phyloP scores from a whole-genome alignment of 768 basidiomycete species.

The Ramaria sp. region DNA sequence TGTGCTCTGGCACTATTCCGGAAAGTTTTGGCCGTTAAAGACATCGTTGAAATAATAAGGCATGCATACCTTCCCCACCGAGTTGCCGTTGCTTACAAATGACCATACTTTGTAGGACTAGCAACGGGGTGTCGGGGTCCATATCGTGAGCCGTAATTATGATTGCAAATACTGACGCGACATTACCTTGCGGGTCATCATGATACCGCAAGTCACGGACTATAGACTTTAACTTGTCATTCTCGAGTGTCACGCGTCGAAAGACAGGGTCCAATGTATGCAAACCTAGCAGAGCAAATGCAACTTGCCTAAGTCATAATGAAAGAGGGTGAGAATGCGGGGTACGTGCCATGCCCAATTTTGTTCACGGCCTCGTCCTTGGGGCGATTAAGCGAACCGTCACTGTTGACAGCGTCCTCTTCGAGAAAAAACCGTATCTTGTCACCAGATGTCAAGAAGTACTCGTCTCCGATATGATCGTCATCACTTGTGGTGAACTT shows the following conservation, averaged over 20 bases:
- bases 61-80: conserved; percentile 70
- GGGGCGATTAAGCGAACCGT: conserved; percentile 59
- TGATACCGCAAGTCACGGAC: conserved; percentile 77
- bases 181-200: conserved; percentile 68
- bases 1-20: conserved; percentile 71
- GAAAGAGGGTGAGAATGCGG: background rate
- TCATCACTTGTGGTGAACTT: conserved; percentile 74
- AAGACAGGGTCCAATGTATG: conserved; percentile 82
- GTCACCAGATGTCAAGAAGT: conserved; percentile 86
- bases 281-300: conserved; percentile 37
- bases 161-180: background rate
- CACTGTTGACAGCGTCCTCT: conserved; percentile 63
- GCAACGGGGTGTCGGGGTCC: background rate
- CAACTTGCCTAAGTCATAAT: conserved; percentile 1
- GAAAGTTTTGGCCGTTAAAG: background rate
- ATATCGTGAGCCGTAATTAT: background rate
- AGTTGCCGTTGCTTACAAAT: conserved; percentile 93
- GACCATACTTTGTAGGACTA: conserved; percentile 87
- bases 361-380: conserved; percentile 87
- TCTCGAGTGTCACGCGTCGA: conserved; percentile 68
- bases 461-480: conserved; percentile 81
- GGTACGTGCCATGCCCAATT: conserved; percentile 69
- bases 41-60: no score
- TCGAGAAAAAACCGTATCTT: conserved; percentile 96
- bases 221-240: conserved; percentile 53